These are phyloP conservation scores for Penicillium turbatum DNA, from an alignment of 495 filamentous ascomycete genomes.

Conservation along the genomic window DNA sequence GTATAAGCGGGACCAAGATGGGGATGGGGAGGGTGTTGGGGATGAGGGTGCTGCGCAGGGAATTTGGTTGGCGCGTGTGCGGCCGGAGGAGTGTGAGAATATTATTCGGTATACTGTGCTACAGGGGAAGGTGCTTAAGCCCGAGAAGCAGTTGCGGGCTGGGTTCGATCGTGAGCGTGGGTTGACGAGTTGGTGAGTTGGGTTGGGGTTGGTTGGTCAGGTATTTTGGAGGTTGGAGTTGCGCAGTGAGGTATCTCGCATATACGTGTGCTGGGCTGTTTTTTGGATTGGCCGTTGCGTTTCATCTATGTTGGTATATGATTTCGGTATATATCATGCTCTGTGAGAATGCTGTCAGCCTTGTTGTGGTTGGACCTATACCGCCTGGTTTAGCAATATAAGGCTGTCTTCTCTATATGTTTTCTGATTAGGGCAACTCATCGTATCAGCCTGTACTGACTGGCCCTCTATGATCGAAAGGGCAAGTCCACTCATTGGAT, in stretches of 20 bases:
- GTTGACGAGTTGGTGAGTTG: slow-evolving; percentile 75
- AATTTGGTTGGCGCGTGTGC: slow-evolving; percentile 87
- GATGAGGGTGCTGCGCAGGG: slow-evolving; percentile 69
- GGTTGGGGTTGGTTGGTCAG: background rate
- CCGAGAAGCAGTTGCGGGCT: slow-evolving; percentile 73
- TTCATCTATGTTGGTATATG: background rate
- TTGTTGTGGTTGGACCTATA: background rate
- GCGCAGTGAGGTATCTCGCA: background rate
- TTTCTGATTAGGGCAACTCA: too few relatives aligned
- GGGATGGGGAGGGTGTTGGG: slow-evolving; percentile 25
- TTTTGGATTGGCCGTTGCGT: background rate
- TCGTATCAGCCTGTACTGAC: too few relatives aligned
- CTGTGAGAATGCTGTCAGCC: background rate
- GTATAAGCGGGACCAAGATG: slow-evolving; percentile 39
- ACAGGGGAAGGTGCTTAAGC: slow-evolving; percentile 91
- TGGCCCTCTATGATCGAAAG: too few relatives aligned
- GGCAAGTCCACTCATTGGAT: too few relatives aligned
- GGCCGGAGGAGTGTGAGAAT: slow-evolving; percentile 91
- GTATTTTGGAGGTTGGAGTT: background rate
- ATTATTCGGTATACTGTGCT: slow-evolving; percentile 85
- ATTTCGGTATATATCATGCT: background rate
- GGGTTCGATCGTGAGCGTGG: slow-evolving; percentile 83
- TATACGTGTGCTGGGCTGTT: background rate
- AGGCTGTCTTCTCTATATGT: background rate
- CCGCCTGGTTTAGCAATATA: background rate